These are phyloP conservation scores for Ottelia alismoides DNA, from an alignment of 106 monocot genomes.

Conservation along the genomic window DNA sequence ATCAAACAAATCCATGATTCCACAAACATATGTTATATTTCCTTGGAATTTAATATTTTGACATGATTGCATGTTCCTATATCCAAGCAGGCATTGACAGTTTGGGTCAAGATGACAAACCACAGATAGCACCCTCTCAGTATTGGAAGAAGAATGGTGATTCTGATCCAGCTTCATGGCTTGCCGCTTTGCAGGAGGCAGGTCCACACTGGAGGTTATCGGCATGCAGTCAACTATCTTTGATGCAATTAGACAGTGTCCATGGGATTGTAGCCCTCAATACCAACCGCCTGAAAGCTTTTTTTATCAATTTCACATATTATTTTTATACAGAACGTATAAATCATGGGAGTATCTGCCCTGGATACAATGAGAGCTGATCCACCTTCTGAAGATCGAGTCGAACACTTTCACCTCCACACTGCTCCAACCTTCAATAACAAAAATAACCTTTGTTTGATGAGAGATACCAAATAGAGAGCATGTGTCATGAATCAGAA, in stretches of 20 bases:
- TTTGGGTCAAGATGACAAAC: no score
- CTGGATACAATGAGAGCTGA: slow-evolving; percentile 82
- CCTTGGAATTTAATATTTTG: no score
- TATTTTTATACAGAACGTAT: background rate
- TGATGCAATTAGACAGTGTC: slow-evolving; percentile 86
- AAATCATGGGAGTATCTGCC: no score
- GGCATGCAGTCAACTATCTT: slow-evolving; percentile 67
- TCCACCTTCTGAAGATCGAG: slow-evolving; percentile 65
- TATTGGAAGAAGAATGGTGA: slow-evolving; percentile 11
- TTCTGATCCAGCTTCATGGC: slow-evolving; percentile 27
- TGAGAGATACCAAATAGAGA: no score
- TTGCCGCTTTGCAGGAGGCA: slow-evolving; percentile 76
- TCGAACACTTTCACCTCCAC: slow-evolving; percentile 68
- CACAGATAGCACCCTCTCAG: slow-evolving; percentile 34
- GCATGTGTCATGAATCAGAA: background rate
- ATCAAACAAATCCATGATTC: no score
- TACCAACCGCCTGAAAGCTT: slow-evolving; percentile 83
- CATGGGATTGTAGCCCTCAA: slow-evolving; percentile 96
- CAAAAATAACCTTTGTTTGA: no score
- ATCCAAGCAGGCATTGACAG: no score
- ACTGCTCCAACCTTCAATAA: slow-evolving; percentile 52
- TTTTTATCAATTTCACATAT: background rate
- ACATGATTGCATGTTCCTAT: no score
- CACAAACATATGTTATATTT: no score
- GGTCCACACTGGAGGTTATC: slow-evolving; percentile 4